Conservation (phyloP, 129 eudicot genomes). For the Pulicaria dysenterica region DNA sequence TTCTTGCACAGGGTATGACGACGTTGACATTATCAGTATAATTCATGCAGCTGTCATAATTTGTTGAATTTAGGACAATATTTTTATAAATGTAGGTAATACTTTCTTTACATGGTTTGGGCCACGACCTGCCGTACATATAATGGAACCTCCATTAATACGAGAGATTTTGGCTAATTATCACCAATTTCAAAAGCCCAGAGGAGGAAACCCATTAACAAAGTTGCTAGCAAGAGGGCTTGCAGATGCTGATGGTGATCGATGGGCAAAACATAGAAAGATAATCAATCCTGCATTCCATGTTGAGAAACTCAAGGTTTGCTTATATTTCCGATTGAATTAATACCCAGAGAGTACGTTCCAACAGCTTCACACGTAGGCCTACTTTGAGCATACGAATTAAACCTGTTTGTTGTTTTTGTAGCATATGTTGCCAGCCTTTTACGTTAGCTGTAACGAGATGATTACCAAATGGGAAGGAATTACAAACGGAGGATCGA, state of each 20-base stretch:
- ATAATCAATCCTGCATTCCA: slow-evolving; percentile 36
- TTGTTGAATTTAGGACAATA: neutral
- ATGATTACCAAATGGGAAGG: slow-evolving; percentile 33
- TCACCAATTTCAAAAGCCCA: slow-evolving; percentile 20
- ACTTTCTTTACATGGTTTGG: slow-evolving; percentile 27
- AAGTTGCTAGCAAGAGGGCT: slow-evolving; percentile 26
- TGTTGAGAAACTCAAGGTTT: slow-evolving; percentile 24
- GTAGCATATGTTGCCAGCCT: slow-evolving; percentile 28
- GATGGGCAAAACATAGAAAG: slow-evolving; percentile 40
- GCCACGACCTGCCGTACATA: slow-evolving; percentile 12
- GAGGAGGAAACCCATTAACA: slow-evolving; percentile 30
- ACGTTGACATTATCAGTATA: too few relatives aligned
- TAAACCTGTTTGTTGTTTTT: neutral
- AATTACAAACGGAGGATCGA: slow-evolving; percentile 1
- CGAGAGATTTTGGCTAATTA: slow-evolving; percentile 16
- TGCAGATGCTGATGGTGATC: slow-evolving; percentile 28
- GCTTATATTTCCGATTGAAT: neutral
- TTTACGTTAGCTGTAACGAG: slow-evolving; percentile 21
- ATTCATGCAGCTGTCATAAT: too few relatives aligned
- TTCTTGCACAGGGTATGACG: too few relatives aligned
- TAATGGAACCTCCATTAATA: slow-evolving; percentile 15
- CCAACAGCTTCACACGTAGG: too few relatives aligned
- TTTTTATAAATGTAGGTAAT: neutral
- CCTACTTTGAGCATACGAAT: too few relatives aligned
- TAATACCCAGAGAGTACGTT: too few relatives aligned